A percentile compares a stretch with the other conserved stretches of the same genome.
phyloP scores from a whole-genome alignment of 177 flowering plant species.

The Vitis hybrid region DNA sequence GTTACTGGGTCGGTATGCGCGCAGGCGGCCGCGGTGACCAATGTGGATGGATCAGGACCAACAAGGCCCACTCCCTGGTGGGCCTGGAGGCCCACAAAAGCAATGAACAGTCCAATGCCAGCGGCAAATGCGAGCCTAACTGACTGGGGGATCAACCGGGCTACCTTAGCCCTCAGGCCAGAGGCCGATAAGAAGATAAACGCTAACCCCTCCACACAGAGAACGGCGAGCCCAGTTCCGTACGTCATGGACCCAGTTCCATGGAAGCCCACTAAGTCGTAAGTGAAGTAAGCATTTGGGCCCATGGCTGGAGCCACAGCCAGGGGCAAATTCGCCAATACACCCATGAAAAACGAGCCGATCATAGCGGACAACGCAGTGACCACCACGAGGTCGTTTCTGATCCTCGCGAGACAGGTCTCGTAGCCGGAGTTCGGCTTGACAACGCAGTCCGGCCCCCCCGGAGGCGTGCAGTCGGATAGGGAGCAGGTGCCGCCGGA shows the following conservation, averaged over 20 bases:
- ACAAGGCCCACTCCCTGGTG: constrained; percentile 74
- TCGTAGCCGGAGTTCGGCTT: constrained; percentile 56
- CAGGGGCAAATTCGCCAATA: constrained; percentile 70
- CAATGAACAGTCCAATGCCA: constrained; percentile 84
- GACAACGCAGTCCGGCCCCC: constrained; percentile 43
- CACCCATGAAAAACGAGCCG: constrained; percentile 75
- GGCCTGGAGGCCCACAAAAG: constrained; percentile 71
- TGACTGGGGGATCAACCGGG: constrained; percentile 58
- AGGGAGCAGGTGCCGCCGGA: constrained; percentile 76
- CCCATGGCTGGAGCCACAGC: constrained; percentile 92
- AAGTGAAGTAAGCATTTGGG: constrained; percentile 77
- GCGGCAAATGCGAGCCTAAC: constrained; percentile 68
- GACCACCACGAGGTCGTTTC: constrained; percentile 70
- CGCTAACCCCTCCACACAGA: constrained; percentile 55
- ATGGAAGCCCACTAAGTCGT: constrained; percentile 77
- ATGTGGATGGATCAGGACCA: constrained; percentile 66
- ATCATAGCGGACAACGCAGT: constrained; percentile 65
- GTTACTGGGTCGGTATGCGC: constrained; percentile 41
- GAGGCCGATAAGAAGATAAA: constrained; percentile 55
- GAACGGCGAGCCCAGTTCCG: constrained; percentile 62
- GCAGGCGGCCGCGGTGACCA: constrained; percentile 67
- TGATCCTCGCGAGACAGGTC: constrained; percentile 46
- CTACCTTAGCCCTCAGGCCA: constrained; percentile 68
- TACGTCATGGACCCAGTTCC: constrained; percentile 72
- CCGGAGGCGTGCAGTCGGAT: constrained; percentile 50